Evolutionary conservation across 257 asterid species (phyloP), one percentile per base, ranked within the genome.

Genomic region (Craterostigma plantagineum): DNA sequence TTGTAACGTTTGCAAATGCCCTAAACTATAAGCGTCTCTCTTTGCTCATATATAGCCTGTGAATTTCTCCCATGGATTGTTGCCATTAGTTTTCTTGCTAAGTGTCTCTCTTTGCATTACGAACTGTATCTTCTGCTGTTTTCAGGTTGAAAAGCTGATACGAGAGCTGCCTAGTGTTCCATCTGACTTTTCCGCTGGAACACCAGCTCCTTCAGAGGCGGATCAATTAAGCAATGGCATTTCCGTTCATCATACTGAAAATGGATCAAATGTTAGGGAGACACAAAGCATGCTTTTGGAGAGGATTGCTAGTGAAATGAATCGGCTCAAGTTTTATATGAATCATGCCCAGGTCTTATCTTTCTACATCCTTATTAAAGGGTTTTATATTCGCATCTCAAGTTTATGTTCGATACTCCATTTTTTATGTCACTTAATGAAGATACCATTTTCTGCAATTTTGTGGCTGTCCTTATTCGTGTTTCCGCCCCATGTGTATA

Each of bases 251-350:
- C 65, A 73, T 59, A 60, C 59, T 42, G 94, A 86, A 56, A 73
- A 63, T 37, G 93, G 91, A 54, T 63, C 76, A 33, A 75, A 56
- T 52, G 62, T 77, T 47, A 77, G 95, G 67, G 98, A 90, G 71
- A 74, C 95, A 38, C 98, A 83, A 62, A 83, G 98, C 72, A 77
- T 83, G 94, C 78, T 82, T 60, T 61, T 90, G 57, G 95, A 90
- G 71, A 73, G 98, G 65, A 79, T 90, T 46, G 95, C 95, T 37
- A 83, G 94, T 46, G 98, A 90, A 71, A 83, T 90, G 98, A 90
- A 83, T 62, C 62, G 94, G 53, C 76, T 90, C 12, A 90, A 83
- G 71, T 90, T 90, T 66, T 83, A 83, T 40, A 75, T 76, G 46
- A 49, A 74, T 63, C 93, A 76, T 69, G 74, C 92, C 14, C 71